Evolutionary conservation across 202 grass and related monocot species (phyloP).

Genomic region (Panicum virgatum): DNA sequence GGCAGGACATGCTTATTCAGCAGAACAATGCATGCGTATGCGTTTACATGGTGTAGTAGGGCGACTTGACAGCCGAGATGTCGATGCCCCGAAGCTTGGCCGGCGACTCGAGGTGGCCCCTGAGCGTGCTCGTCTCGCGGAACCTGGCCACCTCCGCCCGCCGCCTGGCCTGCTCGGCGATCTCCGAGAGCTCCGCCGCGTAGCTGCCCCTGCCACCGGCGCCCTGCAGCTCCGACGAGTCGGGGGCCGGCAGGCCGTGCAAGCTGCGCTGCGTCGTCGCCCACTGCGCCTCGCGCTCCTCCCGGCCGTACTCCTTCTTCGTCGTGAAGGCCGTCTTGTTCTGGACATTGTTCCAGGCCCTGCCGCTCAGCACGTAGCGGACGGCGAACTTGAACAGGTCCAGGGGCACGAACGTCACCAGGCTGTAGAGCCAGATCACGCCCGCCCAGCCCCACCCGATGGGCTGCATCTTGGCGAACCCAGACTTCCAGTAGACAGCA

Average conservation of each 20-base stretch:
- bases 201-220: constrained; percentile 28
- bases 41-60: constrained; percentile 46
- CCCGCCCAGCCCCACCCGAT: constrained; percentile 73
- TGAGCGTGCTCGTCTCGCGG: constrained; percentile 45
- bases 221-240: constrained; percentile 23
- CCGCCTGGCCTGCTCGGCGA: constrained; percentile 74
- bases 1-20: too few species aligned
- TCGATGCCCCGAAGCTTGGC: constrained; percentile 53
- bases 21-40: too few species aligned
- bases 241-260: constrained; percentile 58
- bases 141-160: constrained; percentile 70
- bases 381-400: constrained; percentile 72
- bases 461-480: constrained; percentile 44
- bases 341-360: constrained; percentile 62
- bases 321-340: constrained; percentile 78
- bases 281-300: constrained; percentile 68
- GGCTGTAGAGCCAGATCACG: constrained; percentile 72
- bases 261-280: constrained; percentile 66
- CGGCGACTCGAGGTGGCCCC: constrained; percentile 51
- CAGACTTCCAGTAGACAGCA: constrained; percentile 47
- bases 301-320: constrained; percentile 69
- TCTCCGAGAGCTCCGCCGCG: constrained; percentile 61
- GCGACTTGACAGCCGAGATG: constrained; percentile 19
- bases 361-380: constrained; percentile 60
- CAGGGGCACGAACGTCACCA: constrained; percentile 56